Base-by-base conservation (phyloP, 345 rosid species). In the Bruguiera parviflora region DNA sequence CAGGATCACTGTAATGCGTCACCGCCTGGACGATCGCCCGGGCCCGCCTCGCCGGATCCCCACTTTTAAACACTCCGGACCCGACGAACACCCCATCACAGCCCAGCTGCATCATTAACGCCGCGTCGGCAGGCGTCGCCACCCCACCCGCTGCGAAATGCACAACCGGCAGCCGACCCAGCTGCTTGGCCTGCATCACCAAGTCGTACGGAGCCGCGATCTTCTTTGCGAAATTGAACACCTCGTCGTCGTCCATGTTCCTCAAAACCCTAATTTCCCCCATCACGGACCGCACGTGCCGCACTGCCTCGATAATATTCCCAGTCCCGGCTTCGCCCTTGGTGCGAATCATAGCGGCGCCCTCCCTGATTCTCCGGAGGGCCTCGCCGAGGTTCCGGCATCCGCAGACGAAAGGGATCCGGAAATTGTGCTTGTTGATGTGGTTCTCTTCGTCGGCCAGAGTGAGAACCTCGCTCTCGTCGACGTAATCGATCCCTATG, bases 271-370 rank as follows among this genome's bases (percentile, higher is more conserved):
- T 70, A 33, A 91, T 84, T 39, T 84, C 88, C 1, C 92, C 94
- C 87, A 86, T 84, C 72, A 91, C 96, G 28, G 86, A 81, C 73
- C 97, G 76, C 64, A 91, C 88, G 63, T 91, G 95, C 78, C 92
- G 82, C 18, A 91, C 96, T 15, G 97, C 95, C 75, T 91, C 92
- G 5, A 91, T 71, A 0, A 91, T 68, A 69, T 91, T 91, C 7
- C 97, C 97, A 0, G 91, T 89, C 7, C 97, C 97, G 0, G 95
- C 97, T 68, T 91, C 96, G 0, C 96, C 97, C 66, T 91, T 89
- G n/a, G 97, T 91, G n/a, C 97, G 73, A 29, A 91, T 91, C 97
- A 91, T 91, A 3, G 92, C 91, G 0, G 97, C 91, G 5, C 95
- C 92, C 67, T 91, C 97, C 6, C 91, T 86, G 63, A 89, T 82